Evolutionary conservation across 2,329 filamentous ascomycete species (phyloP).

Genomic region (Lecanicillium sp.): DNA sequence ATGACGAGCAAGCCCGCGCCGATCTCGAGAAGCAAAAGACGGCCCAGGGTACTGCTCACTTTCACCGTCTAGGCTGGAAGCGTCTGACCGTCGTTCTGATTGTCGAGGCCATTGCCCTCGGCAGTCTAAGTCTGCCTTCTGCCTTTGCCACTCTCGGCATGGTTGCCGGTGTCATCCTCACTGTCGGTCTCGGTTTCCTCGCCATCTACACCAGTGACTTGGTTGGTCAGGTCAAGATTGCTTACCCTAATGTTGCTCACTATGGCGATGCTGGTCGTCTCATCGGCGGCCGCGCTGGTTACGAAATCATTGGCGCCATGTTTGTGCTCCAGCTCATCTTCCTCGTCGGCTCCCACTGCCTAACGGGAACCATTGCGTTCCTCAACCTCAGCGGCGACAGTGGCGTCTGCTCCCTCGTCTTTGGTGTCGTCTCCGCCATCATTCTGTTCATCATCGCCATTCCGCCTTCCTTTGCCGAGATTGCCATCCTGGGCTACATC

Average conservation of each 20-base stretch:
- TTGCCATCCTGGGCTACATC: conserved; percentile 31
- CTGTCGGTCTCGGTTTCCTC: conserved; percentile 10
- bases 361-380: conserved; percentile 57
- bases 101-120: conserved; percentile 42
- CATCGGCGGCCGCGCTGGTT: conserved; percentile 45
- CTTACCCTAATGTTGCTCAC: conserved; percentile 45
- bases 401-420: conserved; percentile 28
- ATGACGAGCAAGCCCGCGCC: conserved; percentile 19
- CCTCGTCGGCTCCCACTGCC: conserved; percentile 56
- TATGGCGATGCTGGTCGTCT: conserved; percentile 56
- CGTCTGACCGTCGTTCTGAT: conserved; percentile 40
- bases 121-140: conserved; percentile 35
- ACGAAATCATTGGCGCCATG: conserved; percentile 46
- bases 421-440: conserved; percentile 28
- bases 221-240: conserved; percentile 24
- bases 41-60: conserved; percentile 36
- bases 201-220: conserved; percentile 13
- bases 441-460: conserved; percentile 28
- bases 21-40: conserved; percentile 39
- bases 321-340: conserved; percentile 56
- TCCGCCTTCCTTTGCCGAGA: conserved; percentile 29
- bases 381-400: conserved; percentile 47
- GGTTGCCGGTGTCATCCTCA: conserved; percentile 21
- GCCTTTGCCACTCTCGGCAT: conserved; percentile 31
- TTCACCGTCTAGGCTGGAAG: conserved; percentile 42